phyloP scores from a whole-genome alignment of 345 rosid species.

The Corchorus capsularis region DNA sequence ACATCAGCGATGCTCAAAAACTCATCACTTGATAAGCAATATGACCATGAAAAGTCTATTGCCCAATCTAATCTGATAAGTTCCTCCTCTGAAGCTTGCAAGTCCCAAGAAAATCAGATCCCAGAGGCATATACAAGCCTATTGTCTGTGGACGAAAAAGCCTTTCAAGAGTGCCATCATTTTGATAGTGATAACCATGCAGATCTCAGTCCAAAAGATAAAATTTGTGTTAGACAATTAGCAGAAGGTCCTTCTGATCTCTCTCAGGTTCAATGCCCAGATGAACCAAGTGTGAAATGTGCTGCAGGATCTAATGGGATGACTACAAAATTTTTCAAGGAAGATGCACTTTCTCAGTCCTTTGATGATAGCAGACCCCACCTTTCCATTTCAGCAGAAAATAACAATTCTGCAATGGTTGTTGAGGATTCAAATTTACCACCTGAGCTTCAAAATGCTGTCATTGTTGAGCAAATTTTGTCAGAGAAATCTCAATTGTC shows the following conservation, averaged over 20 bases:
- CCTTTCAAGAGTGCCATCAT: constrained; percentile 25
- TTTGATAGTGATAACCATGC: constrained; percentile 21
- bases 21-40: constrained; percentile 16
- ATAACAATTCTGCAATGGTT: constrained; percentile 22
- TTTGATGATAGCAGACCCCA: constrained; percentile 15
- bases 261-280: constrained; percentile 27
- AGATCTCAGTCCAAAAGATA: constrained; percentile 18
- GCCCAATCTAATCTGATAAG: constrained; percentile 24
- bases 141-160: constrained; percentile 22
- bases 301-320: constrained; percentile 16
- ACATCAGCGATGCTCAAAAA: constrained; percentile 24
- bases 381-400: constrained; percentile 20
- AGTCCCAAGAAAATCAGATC: constrained; percentile 22
- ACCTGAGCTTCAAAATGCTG: constrained; percentile 31
- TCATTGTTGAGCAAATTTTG: constrained; percentile 30
- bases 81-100: constrained; percentile 33
- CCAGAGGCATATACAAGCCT: constrained; percentile 23
- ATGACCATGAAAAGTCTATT: constrained; percentile 21
- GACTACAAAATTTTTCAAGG: constrained; percentile 1
- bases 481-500: constrained; percentile 25
- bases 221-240: constrained; percentile 21
- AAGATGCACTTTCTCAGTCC: constrained; percentile 18
- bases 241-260: constrained; percentile 20
- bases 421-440: constrained; percentile 30
- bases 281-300: constrained; percentile 28